Evolutionary conservation across 2,329 filamentous ascomycete species (phyloP), one percentile per base, ranked within the genome.

Genomic region (Exophiala lecanii-corni): DNA sequence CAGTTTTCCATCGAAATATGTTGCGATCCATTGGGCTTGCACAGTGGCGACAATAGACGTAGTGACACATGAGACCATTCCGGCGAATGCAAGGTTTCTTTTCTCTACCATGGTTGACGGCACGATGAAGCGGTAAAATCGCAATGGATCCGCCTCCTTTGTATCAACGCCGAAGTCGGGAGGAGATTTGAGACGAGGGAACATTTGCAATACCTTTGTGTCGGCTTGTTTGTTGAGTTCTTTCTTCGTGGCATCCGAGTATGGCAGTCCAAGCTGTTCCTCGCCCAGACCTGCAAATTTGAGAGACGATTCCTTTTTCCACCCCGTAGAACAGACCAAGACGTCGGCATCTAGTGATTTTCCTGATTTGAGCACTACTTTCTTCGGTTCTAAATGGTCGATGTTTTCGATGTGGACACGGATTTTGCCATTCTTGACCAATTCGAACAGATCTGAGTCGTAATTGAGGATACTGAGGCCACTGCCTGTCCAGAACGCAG

Each of bases 391-490:
- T 2, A 83, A 63, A 15, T 63, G 62, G 2, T 64, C 59, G 3
- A 84, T 67, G 36, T 82, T 75, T 23, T 70, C 71, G 5, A 79
- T 58, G 36, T 80, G 69, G 1, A 84, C 63, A 13, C 67, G 66
- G 23, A 83, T 72, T n/a, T 64, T 68, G 3, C 75, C 74, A 4
- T 67, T 58, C 33, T 66, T 67, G 9, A 84, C 68, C 9, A 79
- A 62, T 4, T 76, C 72, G 55, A 80, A 76, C 55, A 82, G 72
- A 50, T 76, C 67, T 2, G 66, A 70, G 0, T 70, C 68, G 53
- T 78, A 83, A 55, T 82, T 83, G 39, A 79, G 64, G 21, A 82
- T 81, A 34, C 74, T 74, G 20, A 82, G 65, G 0, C 69, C 69
- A 5, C 68, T 71, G 2, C 73, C 77, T 3, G 73, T 71, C 70